Evolutionary conservation across 495 filamentous ascomycete genomes (phyloP).

Genomic region (Penicillium simplicissimum): DNA sequence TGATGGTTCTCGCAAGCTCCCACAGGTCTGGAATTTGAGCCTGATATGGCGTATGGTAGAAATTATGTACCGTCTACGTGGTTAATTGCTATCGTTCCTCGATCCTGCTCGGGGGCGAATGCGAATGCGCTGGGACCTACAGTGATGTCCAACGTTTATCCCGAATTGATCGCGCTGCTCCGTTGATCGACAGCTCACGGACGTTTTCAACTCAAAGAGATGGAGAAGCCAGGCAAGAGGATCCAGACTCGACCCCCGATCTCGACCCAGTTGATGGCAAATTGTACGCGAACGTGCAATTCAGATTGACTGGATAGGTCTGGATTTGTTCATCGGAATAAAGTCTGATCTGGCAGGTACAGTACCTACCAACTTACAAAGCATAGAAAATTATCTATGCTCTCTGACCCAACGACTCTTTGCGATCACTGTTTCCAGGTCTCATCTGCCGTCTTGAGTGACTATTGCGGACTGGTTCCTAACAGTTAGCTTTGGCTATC

Average conservation of each 20-base stretch:
- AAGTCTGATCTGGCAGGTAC: background rate
- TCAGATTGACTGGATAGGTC: background rate
- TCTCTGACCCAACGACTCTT: background rate
- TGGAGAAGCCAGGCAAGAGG: background rate
- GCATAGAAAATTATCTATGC: background rate
- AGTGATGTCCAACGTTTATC: background rate
- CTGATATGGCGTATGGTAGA: slow-evolving; percentile 11
- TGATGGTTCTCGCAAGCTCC: background rate
- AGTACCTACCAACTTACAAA: background rate
- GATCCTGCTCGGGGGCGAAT: slow-evolving; percentile 19
- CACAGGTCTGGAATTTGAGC: slow-evolving; percentile 22
- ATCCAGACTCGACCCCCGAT: background rate
- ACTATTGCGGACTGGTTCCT: background rate
- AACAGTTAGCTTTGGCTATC: background rate
- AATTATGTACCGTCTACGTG: background rate
- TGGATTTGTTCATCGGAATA: background rate
- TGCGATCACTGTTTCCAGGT: background rate
- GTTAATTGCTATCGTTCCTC: background rate
- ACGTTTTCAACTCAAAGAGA: background rate
- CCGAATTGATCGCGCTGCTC: background rate
- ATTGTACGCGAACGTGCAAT: background rate
- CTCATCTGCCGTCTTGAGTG: background rate
- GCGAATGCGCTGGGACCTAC: slow-evolving; percentile 29
- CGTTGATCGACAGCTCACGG: slow-evolving; percentile 4
- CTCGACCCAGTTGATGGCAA: background rate